Evolutionary conservation across 768 basidiomycete genomes (phyloP).

Genomic region (Mycena chlorophos): DNA sequence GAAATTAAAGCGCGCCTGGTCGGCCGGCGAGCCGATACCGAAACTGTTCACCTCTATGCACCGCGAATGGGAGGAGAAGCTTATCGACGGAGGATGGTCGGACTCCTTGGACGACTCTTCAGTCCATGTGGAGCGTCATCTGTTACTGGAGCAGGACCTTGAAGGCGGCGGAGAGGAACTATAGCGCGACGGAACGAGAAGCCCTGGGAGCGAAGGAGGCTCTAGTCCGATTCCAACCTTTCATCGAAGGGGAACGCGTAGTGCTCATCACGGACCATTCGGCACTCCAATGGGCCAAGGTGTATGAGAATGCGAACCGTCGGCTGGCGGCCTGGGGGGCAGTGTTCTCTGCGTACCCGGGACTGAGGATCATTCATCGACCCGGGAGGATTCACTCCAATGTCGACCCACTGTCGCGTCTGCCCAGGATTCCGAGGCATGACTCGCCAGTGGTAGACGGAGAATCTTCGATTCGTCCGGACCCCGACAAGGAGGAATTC

Average conservation of each 20-base stretch:
- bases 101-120: conserved; percentile 13
- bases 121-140: conserved; percentile 22
- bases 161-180: neutral
- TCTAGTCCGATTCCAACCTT: conserved; percentile 18
- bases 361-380: conserved; percentile 27
- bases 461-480: neutral
- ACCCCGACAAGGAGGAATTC: neutral
- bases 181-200: neutral
- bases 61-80: neutral
- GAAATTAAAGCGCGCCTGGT: neutral
- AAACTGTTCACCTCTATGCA: neutral
- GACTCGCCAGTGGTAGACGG: neutral
- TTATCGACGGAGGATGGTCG: neutral
- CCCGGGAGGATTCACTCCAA: conserved; percentile 31
- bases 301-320: conserved; percentile 13
- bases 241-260: conserved; percentile 16
- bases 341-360: conserved; percentile 27
- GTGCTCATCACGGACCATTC: conserved; percentile 14
- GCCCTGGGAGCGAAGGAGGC: too few relatives aligned
- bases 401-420: conserved; percentile 1
- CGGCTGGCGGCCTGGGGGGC: conserved; percentile 27
- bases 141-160: conserved; percentile 11
- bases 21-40: neutral
- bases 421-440: neutral
- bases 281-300: conserved; percentile 10